Base-by-base conservation (phyloP, 305 asterid genomes). In the Lippia alba region DNA sequence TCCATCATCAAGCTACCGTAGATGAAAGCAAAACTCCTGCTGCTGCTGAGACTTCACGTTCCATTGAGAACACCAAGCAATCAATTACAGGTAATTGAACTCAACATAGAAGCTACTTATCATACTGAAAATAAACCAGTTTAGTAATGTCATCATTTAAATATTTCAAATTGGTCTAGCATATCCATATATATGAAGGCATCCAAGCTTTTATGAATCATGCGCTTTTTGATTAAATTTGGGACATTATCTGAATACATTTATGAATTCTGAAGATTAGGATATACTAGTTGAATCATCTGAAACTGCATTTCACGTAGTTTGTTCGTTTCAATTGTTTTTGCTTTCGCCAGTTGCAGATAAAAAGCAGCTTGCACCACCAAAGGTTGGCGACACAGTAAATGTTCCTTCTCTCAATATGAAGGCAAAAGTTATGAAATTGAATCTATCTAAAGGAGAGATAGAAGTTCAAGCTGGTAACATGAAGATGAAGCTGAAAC, bases 341-440 rank as follows among this genome's bases (percentile, higher is more conserved):
- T 66, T 19, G 34, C 56, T 66, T 61, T 70, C 70, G 69, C 59
- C 40, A 51, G 64, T 67, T 77, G 77, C 83, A 77, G 91, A 74
- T 71, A 83, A 74, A 79, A 82, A 71, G 74, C 70, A 71, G 74
- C 70, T 36, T 53, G 71, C 72, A 74, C 78, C 79, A 73, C 97
- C 94, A 24, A 87, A 73, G 75, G 84, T 85, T 70, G 98, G 98
- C 61, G 99, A 92, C 83, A 67, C 66, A 70, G 97, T 95, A 87
- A 78, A 81, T 70, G 91, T 95, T 75, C 84, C 85, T 78, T 88
- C 97, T 49, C 88, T 94, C 44, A 85, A 84, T 60, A 88, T 71
- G 83, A 85, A 84, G 73, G 97, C 91, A 41, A 75, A 79, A 39
- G 95, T 92, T 61, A 53, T 95, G 78, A 83, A 86, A 77, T 87